phyloP scores from a whole-genome alignment of 164 flowering plant genomes.

The Macadamia integrifolia region DNA sequence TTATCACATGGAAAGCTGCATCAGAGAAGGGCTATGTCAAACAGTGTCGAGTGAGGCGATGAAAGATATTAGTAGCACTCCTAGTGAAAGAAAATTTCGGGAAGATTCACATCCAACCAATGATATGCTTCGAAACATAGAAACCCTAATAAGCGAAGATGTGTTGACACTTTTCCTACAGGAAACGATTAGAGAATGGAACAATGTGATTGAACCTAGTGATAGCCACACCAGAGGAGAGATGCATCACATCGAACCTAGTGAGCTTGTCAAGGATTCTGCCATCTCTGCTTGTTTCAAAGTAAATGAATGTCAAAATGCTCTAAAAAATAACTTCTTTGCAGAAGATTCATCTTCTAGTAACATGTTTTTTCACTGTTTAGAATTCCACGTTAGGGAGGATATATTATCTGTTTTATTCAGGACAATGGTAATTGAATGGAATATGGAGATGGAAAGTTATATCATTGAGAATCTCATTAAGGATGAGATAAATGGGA shows the following conservation, averaged over 20 bases:
- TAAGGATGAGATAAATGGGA: too few relatives aligned
- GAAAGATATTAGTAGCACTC: conserved; percentile 8
- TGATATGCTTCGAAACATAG: conserved; percentile 1
- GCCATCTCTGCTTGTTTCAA: not conserved
- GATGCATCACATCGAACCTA: not conserved
- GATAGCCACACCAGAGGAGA: conserved; percentile 14
- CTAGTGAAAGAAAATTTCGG: not conserved
- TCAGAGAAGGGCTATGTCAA: conserved; percentile 7
- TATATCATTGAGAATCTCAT: too few relatives aligned
- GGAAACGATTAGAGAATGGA: conserved; percentile 16
- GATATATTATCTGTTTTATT: conserved; percentile 7
- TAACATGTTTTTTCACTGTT: too few relatives aligned
- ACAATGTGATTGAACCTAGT: conserved; percentile 3
- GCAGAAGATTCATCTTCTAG: too few relatives aligned
- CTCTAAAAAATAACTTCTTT: too few relatives aligned
- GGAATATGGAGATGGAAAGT: too few relatives aligned
- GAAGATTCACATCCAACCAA: conserved; percentile 2
- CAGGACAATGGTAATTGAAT: too few relatives aligned
- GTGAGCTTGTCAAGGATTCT: not conserved
- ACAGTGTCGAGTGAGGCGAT: conserved; percentile 16
- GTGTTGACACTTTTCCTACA: not conserved
- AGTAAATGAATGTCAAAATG: not conserved
- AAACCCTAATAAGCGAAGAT: conserved; percentile 10
- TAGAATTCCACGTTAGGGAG: too few relatives aligned
- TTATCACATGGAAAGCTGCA: not conserved